Evolutionary conservation across 2,329 filamentous ascomycete species (phyloP), one percentile per base, ranked within the genome.

Genomic region (Hypoxylon sp.): DNA sequence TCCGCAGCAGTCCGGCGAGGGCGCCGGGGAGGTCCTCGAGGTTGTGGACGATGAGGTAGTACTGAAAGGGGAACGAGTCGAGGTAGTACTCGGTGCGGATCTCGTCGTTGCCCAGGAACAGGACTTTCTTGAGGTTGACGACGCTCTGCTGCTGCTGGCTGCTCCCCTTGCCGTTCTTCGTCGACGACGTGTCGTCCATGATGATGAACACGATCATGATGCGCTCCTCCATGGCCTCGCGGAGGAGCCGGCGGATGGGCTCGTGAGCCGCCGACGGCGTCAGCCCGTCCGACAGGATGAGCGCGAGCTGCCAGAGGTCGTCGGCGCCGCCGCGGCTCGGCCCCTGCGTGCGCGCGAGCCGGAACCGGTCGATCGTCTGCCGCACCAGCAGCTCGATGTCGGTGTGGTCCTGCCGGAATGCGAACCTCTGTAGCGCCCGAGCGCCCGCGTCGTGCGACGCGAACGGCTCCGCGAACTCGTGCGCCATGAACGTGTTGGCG

Each of bases 151-250:
- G n/a, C 8, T n/a, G 85, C 69, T 87, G 83, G 60, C 88, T 77
- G 77, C 87, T 77, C 74, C 84, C 75, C 68, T 78, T 60, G 66
- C 79, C 76, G 65, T 81, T 79, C 78, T 35, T 68, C 68, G 33
- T 63, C 53, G 8, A 74, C 65, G 73, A 74, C 64, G 76, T 78
- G 67, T 85, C 83, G 78, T 99, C 95, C 71, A 99, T 92, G 69
- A 99, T 90, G 68, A 99, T 91, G 74, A 99, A 99, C 4, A 99
- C 94, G 62, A 98, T 88, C 91, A 99, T 97, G 72, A 99, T 96
- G 13, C 92, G 83, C 76, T 97, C 91, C 74, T 97, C 93, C 70
- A 92, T 87, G 1, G 95, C 94, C 75, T 94, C 89, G 8, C 95
- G 83, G 9, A 99, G 86, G 18, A 98, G 82, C 4, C 91, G 82